phyloP scores from a whole-genome alignment of 2,329 filamentous ascomycete species.

The Curvularia spicifera region DNA sequence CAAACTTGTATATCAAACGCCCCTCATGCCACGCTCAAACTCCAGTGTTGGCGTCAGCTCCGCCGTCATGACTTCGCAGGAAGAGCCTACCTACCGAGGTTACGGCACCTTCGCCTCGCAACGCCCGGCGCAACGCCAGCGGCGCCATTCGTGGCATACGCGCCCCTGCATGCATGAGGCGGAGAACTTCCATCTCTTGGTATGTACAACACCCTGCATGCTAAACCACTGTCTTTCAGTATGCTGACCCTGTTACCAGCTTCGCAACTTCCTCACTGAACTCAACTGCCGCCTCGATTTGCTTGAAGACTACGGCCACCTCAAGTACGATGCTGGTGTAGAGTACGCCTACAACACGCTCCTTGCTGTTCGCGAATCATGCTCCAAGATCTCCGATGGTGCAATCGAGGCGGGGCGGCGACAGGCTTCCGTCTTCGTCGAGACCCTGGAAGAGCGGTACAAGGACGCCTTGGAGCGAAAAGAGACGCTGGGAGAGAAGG shows the following conservation, averaged over 20 bases:
- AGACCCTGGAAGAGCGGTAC: constrained; percentile 87
- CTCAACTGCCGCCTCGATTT: constrained; percentile 86
- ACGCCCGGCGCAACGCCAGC: constrained; percentile 40
- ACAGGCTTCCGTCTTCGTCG: constrained; percentile 85
- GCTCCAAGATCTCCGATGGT: constrained; percentile 87
- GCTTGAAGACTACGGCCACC: constrained; percentile 84
- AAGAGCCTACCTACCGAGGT: constrained; percentile 52
- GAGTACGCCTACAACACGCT: constrained; percentile 85
- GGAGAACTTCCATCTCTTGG: constrained; percentile 56
- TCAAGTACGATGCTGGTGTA: constrained; percentile 82
- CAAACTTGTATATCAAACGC: constrained; percentile 29
- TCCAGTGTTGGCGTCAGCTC: constrained; percentile 37
- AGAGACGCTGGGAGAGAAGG: constrained; percentile 90
- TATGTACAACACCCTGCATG: constrained; percentile 21
- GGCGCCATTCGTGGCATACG: constrained; percentile 57
- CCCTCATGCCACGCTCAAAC: constrained; percentile 33
- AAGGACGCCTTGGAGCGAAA: constrained; percentile 83
- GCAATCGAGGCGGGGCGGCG: constrained; percentile 85
- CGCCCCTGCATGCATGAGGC: constrained; percentile 54
- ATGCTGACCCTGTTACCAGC: constrained; percentile 52
- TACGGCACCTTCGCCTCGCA: constrained; percentile 44
- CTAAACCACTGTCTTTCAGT: neutral
- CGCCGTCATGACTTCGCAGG: constrained; percentile 48
- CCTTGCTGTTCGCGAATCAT: constrained; percentile 84
- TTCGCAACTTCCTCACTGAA: constrained; percentile 83